Percentiles rank a stretch among this genome's conserved stretches.
Evolutionary conservation across 768 basidiomycete species (phyloP).

Genomic region (Auriscalpium vulgare): DNA sequence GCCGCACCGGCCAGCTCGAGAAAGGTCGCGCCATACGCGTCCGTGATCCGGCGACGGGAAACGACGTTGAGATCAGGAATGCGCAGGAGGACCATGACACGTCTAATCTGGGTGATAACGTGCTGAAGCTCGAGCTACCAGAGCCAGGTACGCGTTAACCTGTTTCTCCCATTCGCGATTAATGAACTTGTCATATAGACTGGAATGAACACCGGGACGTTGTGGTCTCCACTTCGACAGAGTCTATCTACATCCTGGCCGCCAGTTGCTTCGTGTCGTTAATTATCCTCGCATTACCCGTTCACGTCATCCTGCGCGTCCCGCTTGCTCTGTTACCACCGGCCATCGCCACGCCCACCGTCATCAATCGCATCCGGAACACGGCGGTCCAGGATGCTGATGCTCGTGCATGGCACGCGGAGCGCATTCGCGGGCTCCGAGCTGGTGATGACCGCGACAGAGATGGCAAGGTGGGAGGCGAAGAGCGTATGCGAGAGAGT

Average conservation of each 20-base stretch:
- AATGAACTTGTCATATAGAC: conserved; percentile 11
- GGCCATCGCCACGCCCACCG: conserved; percentile 13
- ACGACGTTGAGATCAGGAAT: conserved; percentile 40
- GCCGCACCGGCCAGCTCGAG: conserved; percentile 17
- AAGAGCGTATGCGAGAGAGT: conserved; percentile 25
- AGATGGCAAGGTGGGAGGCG: conserved; percentile 19
- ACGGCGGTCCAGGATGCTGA: conserved; percentile 20
- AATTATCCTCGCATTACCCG: conserved; percentile 13
- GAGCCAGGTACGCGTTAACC: conserved; percentile 19
- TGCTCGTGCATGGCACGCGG: conserved; percentile 25
- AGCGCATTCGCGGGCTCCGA: conserved; percentile 23
- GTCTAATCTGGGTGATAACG: conserved; percentile 20
- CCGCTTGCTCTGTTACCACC: conserved; percentile 14
- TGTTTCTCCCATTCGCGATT: neutral
- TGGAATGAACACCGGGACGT: conserved; percentile 19
- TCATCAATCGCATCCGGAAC: conserved; percentile 20
- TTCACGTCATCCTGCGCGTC: neutral
- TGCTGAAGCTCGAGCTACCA: conserved; percentile 22
- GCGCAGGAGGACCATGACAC: conserved; percentile 24
- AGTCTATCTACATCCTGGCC: conserved; percentile 15
- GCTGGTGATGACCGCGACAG: conserved; percentile 22
- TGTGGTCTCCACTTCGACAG: conserved; percentile 13
- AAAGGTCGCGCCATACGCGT: conserved; percentile 27
- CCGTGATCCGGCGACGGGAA: conserved; percentile 42
- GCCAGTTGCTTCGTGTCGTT: conserved; percentile 14